Base-by-base conservation (phyloP, 495 filamentous ascomycete species). In the Penicillium paradoxum region DNA sequence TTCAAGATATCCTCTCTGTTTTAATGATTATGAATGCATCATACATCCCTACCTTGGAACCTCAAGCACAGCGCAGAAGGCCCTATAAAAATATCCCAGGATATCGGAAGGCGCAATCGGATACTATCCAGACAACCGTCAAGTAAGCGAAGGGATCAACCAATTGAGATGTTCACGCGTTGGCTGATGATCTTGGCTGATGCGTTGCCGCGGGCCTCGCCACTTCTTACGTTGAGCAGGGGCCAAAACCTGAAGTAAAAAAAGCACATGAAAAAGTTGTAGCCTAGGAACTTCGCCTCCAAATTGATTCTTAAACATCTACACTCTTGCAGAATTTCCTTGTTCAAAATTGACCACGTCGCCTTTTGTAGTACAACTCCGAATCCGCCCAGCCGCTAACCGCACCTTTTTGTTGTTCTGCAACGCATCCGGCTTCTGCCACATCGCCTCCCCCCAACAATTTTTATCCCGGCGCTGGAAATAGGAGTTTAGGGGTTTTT, bases 1-100 rank as follows among this genome's bases (percentile, higher is more conserved):
- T 56, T 33, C 52, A 48, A 61, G 58, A 64, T 64, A 64, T 64
- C 58, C 61, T 50, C 36, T 52, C 22, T 56, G 49, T 49, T 54
- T 54, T 51, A 25, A 25, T 51, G 13, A 24, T 27, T 36, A 29
- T 44, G 25, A 44, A 44, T 27, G n/a, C 22, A 43, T 43, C 14
- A 17, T 9, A 43, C 22, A 24, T 42, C 21, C 22, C 10, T 6
- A 9, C 9, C n/a, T 6, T 43, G 14, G 24, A 6, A 25, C 19
- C 19, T 27, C 24, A 7, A 27, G 24, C 24, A 27, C 24, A 43
- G 24, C 25, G n/a, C 33, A 37, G n/a, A 37, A 15, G n/a, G n/a
- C 34, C 29, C 29, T 32, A 32, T 3, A 2, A 32, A 11, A 32
- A 11, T 11, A 32, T 2, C 29, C 29, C 2, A 32, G 29, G 10